Evolutionary conservation across 2,329 filamentous ascomycete species (phyloP).

Genomic region (Tolypocladium ovalisporum): DNA sequence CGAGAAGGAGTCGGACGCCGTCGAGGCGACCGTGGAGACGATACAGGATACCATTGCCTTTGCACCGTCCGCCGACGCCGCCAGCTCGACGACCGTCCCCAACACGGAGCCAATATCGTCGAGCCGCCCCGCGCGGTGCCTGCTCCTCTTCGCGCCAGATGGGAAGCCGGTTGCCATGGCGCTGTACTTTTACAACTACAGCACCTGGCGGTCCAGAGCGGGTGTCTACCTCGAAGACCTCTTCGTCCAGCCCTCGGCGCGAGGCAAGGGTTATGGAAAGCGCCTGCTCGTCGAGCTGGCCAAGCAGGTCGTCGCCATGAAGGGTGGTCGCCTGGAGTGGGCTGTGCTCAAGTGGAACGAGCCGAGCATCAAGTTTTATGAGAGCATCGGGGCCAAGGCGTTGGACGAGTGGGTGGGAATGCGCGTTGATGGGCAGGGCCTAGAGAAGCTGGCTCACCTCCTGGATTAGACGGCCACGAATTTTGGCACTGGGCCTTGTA

Average conservation of each 20-base stretch:
- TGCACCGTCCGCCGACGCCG: constrained; percentile 39
- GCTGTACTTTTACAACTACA: constrained; percentile 92
- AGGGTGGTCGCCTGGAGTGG: constrained; percentile 77
- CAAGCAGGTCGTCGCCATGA: constrained; percentile 62
- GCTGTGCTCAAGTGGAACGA: constrained; percentile 87
- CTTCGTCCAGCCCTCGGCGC: constrained; percentile 62
- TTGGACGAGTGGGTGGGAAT: constrained; percentile 67
- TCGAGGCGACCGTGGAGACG: constrained; percentile 67
- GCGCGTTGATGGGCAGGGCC: constrained; percentile 57
- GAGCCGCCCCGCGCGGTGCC: constrained; percentile 59
- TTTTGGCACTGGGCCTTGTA: neutral
- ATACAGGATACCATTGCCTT: constrained; percentile 72
- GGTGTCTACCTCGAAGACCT: constrained; percentile 92
- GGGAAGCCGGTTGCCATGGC: constrained; percentile 60
- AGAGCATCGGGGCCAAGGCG: constrained; percentile 53
- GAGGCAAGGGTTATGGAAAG: constrained; percentile 72
- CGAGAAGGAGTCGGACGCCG: constrained; percentile 63
- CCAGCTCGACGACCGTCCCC: constrained; percentile 23
- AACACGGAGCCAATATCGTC: constrained; percentile 43
- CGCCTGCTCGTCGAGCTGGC: constrained; percentile 64
- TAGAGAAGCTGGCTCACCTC: constrained; percentile 48
- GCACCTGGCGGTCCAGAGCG: constrained; percentile 77
- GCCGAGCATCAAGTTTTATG: constrained; percentile 81
- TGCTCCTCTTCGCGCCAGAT: constrained; percentile 49
- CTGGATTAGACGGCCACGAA: constrained; percentile 11